Conservation (phyloP, 768 basidiomycete genomes). For the Hygrophorus russula region DNA sequence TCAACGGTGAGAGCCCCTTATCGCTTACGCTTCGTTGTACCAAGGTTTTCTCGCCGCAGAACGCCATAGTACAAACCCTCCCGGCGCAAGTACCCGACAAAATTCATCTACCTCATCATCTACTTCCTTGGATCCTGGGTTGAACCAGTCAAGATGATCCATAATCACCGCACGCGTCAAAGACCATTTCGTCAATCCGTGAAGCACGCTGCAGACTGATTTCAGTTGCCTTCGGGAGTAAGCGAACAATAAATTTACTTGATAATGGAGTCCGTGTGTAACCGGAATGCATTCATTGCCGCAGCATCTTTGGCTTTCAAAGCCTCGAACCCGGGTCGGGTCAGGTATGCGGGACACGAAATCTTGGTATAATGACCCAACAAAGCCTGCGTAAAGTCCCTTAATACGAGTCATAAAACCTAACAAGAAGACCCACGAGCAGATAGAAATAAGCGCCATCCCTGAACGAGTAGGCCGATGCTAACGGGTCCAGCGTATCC, state of each 20-base stretch:
- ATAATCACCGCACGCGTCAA: conserved; percentile 58
- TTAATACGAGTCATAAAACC: background rate
- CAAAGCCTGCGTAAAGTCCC: conserved; percentile 19
- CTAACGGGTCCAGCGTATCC: conserved; percentile 40
- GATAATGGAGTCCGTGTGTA: conserved; percentile 64
- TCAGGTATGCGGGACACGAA: conserved; percentile 57
- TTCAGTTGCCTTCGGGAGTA: background rate
- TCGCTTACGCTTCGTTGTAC: conserved; percentile 40
- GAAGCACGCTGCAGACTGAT: conserved; percentile 17
- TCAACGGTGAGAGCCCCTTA: too few relatives aligned
- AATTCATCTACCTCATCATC: conserved; percentile 48
- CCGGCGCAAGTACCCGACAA: conserved; percentile 40
- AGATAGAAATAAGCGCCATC: conserved; percentile 61
- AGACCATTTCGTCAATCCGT: conserved; percentile 23
- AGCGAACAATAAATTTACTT: conserved; percentile 30
- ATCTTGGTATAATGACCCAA: conserved; percentile 45
- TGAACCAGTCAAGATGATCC: conserved; percentile 60
- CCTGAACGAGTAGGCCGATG: conserved; percentile 38
- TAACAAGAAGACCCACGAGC: conserved; percentile 21
- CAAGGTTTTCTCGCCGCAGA: conserved; percentile 54
- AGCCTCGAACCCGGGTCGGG: conserved; percentile 43
- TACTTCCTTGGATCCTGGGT: conserved; percentile 32
- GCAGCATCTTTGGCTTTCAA: conserved; percentile 37
- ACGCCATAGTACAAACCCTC: conserved; percentile 58
- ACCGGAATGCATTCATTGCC: conserved; percentile 42